Base-by-base conservation (phyloP, 2,329 filamentous ascomycete species). In the Plenodomus lindquistii region DNA sequence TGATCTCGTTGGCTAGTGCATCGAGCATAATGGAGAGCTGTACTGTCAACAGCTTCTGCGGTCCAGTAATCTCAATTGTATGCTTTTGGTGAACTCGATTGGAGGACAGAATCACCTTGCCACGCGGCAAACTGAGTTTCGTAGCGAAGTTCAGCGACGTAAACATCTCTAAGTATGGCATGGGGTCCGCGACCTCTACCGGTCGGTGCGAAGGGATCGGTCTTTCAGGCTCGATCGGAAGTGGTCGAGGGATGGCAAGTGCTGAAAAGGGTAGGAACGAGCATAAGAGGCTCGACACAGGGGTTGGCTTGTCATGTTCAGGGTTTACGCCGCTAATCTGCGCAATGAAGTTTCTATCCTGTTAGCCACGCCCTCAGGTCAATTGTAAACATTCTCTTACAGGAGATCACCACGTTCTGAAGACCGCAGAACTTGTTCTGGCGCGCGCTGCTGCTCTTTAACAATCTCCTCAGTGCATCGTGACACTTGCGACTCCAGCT, bases 91-190 rank as follows among this genome's bases (percentile, higher is more conserved):
- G 55, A 6, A 61, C 48, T 3, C 52, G 48, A 1, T 47, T 53
- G 2, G 60, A 58, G 2, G 52, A 46, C 2, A 55, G 37, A 10
- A 38, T 37, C 7, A 53, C 24, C n/a, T 55, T 55, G 4, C 47
- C 40, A 16, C 48, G 49, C 17, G 67, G 59, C 1, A 72, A 46
- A 16, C 50, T 60, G 13, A 84, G 74, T 0, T 73, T 78, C 0
- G 84, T 86, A 0, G 78, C 77, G 48, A 88, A 85, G 0, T 76
- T 76, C 13, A 94, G 78, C 0, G 87, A 83, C 0, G 84, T 88
- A 60, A 94, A 91, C 8, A 87, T 78, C 38, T 87, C 82, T 0
- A 92, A 77, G 55, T 87, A 91, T 0, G 86, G 84, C 2, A 88
- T 72, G 41, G 87, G 83, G 50, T 91, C 83, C 0, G 79, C 75